These are phyloP conservation scores for Nigrospora oryzae DNA, from an alignment of 2,329 filamentous ascomycete species.

Conservation along the genomic window DNA sequence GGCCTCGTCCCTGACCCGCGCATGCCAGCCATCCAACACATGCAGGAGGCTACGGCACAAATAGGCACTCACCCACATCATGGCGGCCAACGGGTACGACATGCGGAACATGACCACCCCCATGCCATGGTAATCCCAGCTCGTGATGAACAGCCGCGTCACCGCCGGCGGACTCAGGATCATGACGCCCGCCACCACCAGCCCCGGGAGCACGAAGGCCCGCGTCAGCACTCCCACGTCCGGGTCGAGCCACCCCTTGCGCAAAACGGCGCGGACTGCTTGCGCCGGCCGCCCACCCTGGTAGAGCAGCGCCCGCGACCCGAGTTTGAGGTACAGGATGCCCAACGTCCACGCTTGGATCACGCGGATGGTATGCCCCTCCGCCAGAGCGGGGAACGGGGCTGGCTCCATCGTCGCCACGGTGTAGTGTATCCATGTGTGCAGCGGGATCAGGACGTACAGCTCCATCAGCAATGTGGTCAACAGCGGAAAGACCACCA, in stretches of 20 bases:
- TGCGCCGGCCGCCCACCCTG: constrained; percentile 62
- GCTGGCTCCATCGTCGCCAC: constrained; percentile 12
- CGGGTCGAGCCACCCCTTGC: constrained; percentile 69
- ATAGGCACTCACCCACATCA: constrained; percentile 36
- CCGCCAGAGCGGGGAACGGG: constrained; percentile 17
- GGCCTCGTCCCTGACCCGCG: constrained; percentile 82
- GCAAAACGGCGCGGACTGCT: constrained; percentile 66
- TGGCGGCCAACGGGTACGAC: constrained; percentile 61
- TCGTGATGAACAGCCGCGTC: constrained; percentile 4
- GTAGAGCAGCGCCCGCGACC: constrained; percentile 58
- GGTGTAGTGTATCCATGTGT: constrained; percentile 59
- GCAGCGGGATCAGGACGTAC: constrained; percentile 79
- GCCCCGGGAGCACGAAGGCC: constrained; percentile 73
- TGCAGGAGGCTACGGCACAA: constrained; percentile 43
- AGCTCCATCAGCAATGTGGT: constrained; percentile 77
- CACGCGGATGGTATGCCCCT: constrained; percentile 67
- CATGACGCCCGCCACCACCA: constrained; percentile 51
- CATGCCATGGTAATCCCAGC: constrained; percentile 6
- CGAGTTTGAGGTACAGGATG: constrained; percentile 80
- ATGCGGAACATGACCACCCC: constrained; percentile 38
- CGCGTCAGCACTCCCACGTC: constrained; percentile 73
- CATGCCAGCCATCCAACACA: constrained; percentile 67
- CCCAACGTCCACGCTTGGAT: constrained; percentile 94
- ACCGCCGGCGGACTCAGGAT: constrained; percentile 28
- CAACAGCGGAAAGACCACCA: constrained; percentile 72